Conservation (phyloP, 495 filamentous ascomycete genomes). For the Astrothelium subdiscretum region DNA sequence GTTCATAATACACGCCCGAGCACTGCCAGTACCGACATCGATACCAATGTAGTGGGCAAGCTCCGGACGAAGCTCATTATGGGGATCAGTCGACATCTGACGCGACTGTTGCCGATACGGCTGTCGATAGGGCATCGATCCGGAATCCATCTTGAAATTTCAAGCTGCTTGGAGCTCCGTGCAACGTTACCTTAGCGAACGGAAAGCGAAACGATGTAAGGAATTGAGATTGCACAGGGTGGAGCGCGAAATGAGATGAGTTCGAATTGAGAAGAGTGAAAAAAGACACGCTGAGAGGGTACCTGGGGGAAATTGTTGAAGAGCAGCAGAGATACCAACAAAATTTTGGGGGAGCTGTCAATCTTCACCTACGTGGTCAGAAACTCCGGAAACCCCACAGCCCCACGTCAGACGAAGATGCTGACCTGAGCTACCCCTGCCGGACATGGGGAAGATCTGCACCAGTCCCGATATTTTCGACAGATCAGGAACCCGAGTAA, state of each 20-base stretch:
- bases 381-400: not conserved
- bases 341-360: not conserved
- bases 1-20: conserved; percentile 89
- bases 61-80: conserved; percentile 43
- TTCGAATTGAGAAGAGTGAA: not conserved
- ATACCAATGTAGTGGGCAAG: conserved; percentile 74
- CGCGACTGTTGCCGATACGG: conserved; percentile 32
- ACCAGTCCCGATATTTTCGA: too few species aligned
- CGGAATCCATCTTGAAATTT: not conserved
- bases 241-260: not conserved
- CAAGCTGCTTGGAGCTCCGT: not conserved
- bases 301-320: not conserved
- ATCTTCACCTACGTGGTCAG: not conserved
- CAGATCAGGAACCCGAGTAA: too few species aligned
- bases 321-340: not conserved
- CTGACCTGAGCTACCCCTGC: not conserved
- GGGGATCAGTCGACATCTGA: conserved; percentile 44
- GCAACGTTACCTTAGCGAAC: not conserved
- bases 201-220: not conserved
- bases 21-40: conserved; percentile 92
- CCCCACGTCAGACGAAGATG: not conserved
- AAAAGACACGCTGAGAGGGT: not conserved
- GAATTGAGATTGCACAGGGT: not conserved
- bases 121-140: conserved; percentile 22
- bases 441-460: not conserved